Evolutionary conservation across 2,329 filamentous ascomycete genomes (phyloP).

Genomic region (Xylaria sp.): DNA sequence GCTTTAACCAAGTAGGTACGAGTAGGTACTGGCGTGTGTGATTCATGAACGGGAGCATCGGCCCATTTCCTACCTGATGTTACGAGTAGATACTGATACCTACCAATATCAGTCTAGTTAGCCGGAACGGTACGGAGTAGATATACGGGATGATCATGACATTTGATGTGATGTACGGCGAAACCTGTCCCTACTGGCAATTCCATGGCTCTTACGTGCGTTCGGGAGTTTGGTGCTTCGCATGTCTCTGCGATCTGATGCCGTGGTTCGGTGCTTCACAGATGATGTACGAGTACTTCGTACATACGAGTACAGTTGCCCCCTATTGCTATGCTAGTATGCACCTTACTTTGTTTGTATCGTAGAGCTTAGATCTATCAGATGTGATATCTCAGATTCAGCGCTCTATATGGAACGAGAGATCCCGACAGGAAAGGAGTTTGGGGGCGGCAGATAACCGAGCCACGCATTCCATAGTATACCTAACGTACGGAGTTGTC

Average conservation of each 20-base stretch:
- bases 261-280: conserved; percentile 12
- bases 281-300: background rate
- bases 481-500: too few relatives aligned
- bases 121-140: background rate
- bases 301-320: too few relatives aligned
- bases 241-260: conserved; percentile 10
- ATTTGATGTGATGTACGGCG: background rate
- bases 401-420: conserved; percentile 6
- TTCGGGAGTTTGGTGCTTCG: conserved; percentile 15
- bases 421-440: conserved; percentile 6
- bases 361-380: background rate
- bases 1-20: background rate
- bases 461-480: background rate
- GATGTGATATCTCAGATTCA: conserved; percentile 7
- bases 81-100: background rate
- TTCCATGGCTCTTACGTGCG: conserved; percentile 14
- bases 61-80: background rate
- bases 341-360: too few relatives aligned
- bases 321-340: too few relatives aligned
- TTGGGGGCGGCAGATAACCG: conserved; percentile 9
- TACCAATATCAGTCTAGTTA: background rate
- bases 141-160: background rate
- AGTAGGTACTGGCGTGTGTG: background rate
- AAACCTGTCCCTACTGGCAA: conserved; percentile 1
- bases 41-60: background rate